Evolutionary conservation across 139 green algal genomes (phyloP).

Genomic region (Protoeuglena noctilucae): DNA sequence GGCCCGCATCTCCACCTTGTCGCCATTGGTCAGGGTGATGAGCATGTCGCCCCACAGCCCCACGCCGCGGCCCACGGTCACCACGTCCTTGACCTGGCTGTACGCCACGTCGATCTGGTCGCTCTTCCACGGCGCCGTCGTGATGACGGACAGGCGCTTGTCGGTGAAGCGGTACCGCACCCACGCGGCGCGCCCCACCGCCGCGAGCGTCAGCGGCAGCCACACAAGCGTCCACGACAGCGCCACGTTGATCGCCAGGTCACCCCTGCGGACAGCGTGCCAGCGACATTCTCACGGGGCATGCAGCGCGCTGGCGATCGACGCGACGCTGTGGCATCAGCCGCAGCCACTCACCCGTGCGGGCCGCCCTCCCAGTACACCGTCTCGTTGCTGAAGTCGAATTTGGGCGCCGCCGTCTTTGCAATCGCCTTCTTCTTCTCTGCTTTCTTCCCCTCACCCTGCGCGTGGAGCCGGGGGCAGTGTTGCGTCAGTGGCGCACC

Average conservation of each 20-base stretch:
- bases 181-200: constrained; percentile 50
- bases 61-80: constrained; percentile 46
- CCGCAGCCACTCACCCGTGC: background rate
- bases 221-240: constrained; percentile 49
- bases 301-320: too few species aligned
- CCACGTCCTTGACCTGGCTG: constrained; percentile 54
- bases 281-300: too few species aligned
- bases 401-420: too few species aligned
- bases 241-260: constrained; percentile 64
- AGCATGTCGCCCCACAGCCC: constrained; percentile 85
- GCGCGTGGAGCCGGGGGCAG: too few species aligned
- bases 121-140: constrained; percentile 70
- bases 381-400: too few species aligned
- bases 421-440: constrained; percentile 15
- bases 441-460: constrained; percentile 25
- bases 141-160: constrained; percentile 53
- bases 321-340: constrained; percentile 14
- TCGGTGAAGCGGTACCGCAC: constrained; percentile 81
- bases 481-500: too few species aligned
- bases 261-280: constrained; percentile 45
- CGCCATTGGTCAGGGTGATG: constrained; percentile 45
- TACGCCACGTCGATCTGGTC: constrained; percentile 4
- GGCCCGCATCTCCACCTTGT: constrained; percentile 8
- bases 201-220: constrained; percentile 61
- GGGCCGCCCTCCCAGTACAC: constrained; percentile 42